phyloP scores from a whole-genome alignment of 768 basidiomycete genomes.

The Pholiota molesta region DNA sequence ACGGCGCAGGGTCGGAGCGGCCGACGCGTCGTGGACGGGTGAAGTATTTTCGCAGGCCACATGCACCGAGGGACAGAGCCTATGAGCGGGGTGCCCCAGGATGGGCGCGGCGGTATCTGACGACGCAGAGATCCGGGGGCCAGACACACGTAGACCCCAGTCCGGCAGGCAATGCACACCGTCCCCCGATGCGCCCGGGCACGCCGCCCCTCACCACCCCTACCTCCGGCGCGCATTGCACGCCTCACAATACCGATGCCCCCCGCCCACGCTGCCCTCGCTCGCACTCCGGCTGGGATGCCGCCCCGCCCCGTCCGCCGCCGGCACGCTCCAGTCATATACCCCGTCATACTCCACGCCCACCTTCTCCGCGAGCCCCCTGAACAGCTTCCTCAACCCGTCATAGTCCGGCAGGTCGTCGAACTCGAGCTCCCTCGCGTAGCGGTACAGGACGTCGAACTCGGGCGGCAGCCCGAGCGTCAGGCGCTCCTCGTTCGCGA shows the following conservation, averaged over 20 bases:
- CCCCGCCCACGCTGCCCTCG: conserved; percentile 27
- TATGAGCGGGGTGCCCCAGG: not conserved
- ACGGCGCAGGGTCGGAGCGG: not conserved
- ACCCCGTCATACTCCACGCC: conserved; percentile 57
- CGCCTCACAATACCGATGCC: conserved; percentile 41
- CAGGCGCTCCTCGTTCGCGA: conserved; percentile 65
- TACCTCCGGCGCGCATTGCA: conserved; percentile 38
- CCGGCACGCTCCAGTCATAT: conserved; percentile 43
- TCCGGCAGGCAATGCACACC: too few relatives aligned
- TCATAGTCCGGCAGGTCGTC: conserved; percentile 91
- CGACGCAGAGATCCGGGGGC: not conserved
- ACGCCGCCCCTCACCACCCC: not conserved
- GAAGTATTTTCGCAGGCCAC: not conserved
- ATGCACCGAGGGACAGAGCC: not conserved
- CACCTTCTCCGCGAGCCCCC: conserved; percentile 55
- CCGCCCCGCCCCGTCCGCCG: conserved; percentile 19
- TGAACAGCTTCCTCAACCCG: conserved; percentile 76
- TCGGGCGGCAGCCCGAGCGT: conserved; percentile 80
- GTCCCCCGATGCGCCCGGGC: not conserved
- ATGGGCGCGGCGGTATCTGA: not conserved
- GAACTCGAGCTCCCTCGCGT: conserved; percentile 82
- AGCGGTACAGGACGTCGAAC: conserved; percentile 79
- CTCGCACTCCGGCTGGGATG: conserved; percentile 28
- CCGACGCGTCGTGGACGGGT: not conserved
- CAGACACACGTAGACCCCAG: too few relatives aligned